phyloP scores from a whole-genome alignment of 202 grass and related monocot species.

The Schoenoplectus triqueter region DNA sequence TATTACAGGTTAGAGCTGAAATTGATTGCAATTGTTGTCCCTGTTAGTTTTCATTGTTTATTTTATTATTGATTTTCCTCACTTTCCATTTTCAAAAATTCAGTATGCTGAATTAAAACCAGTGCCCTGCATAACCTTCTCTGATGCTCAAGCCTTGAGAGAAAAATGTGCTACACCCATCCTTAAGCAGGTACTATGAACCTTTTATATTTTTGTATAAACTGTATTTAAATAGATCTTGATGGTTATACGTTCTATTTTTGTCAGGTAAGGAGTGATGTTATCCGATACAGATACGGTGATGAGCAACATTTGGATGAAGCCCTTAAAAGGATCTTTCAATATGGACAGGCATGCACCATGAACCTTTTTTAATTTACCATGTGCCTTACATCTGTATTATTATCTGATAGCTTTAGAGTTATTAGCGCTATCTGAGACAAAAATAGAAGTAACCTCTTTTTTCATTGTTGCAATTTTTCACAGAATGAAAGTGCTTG shows the following conservation, averaged over 20 bases:
- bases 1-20: not conserved
- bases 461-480: too few relatives aligned
- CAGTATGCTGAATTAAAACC: slow-evolving; percentile 99
- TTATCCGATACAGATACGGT: slow-evolving; percentile 90
- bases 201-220: slow-evolving; percentile 20
- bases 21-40: not conserved
- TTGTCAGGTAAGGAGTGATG: slow-evolving; percentile 89
- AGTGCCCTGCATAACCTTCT: slow-evolving; percentile 83
- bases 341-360: slow-evolving; percentile 90
- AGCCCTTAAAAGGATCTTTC: slow-evolving; percentile 91
- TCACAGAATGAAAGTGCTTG: too few relatives aligned
- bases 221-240: slow-evolving; percentile 6
- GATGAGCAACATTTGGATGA: slow-evolving; percentile 97
- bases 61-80: slow-evolving; percentile 44
- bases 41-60: not conserved
- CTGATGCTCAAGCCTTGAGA: slow-evolving; percentile 80
- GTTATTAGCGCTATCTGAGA: not conserved
- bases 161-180: slow-evolving; percentile 93
- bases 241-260: slow-evolving; percentile 12
- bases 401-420: not conserved
- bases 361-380: slow-evolving; percentile 47
- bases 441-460: not conserved
- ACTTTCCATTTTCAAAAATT: slow-evolving; percentile 34
- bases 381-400: slow-evolving; percentile 22
- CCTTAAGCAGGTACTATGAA: slow-evolving; percentile 68